Percentiles rank a stretch among this genome's conserved stretches.
Evolutionary conservation across 2,329 filamentous ascomycete species (phyloP).

Genomic region (Arthroderma sp.): DNA sequence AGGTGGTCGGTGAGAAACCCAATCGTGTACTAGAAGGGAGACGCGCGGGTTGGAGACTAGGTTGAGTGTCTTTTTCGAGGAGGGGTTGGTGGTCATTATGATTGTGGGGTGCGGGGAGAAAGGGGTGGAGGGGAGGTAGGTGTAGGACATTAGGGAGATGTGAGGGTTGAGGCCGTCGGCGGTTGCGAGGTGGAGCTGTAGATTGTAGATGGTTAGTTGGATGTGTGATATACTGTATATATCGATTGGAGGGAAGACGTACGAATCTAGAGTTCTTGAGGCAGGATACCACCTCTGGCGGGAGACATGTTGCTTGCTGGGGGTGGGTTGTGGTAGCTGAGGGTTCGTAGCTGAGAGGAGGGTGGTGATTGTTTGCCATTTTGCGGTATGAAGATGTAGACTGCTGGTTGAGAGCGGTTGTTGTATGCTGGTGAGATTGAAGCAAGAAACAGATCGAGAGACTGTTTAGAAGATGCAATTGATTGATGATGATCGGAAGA

Average conservation of each 20-base stretch:
- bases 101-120: slow-evolving; percentile 64
- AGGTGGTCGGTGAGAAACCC: slow-evolving; percentile 84
- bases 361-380: slow-evolving; percentile 36
- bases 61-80: slow-evolving; percentile 59
- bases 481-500: no score
- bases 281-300: slow-evolving; percentile 75
- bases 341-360: slow-evolving; percentile 60
- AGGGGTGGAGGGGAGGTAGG: slow-evolving; percentile 72
- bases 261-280: slow-evolving; percentile 93
- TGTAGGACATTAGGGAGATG: slow-evolving; percentile 98
- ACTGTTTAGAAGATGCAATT: no score
- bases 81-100: slow-evolving; percentile 80
- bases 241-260: slow-evolving; percentile 24
- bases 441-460: no score
- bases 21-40: slow-evolving; percentile 92
- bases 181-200: slow-evolving; percentile 85
- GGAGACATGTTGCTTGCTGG: slow-evolving; percentile 55
- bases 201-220: slow-evolving; percentile 5
- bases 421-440: no score
- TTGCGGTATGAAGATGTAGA: not conserved
- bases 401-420: not conserved
- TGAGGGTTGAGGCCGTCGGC: slow-evolving; percentile 72
- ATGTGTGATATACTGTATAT: slow-evolving; percentile 4
- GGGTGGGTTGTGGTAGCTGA: slow-evolving; percentile 62
- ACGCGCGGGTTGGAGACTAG: slow-evolving; percentile 74